Evolutionary conservation across 805 yeast species (phyloP), one percentile per base, ranked within the genome.

Genomic region (Kodamaea lidongshanica): DNA sequence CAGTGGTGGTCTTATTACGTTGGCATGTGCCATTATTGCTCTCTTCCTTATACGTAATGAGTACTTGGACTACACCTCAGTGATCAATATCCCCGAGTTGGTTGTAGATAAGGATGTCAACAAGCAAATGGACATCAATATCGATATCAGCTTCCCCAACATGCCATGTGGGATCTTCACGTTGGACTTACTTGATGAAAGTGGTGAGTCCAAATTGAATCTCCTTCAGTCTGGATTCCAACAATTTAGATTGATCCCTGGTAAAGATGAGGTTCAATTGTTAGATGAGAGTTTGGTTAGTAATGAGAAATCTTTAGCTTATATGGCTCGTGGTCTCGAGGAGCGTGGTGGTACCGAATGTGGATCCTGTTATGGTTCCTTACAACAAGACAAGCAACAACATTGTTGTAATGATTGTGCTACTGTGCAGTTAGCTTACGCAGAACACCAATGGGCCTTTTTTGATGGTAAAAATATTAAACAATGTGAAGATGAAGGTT

Each of bases 321-420:
- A 50, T 13, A 32, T 48, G 35, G 62, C 65, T 28, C 48, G 46
- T 23, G 65, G 64, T 3, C 44, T 56, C 32, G 34, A 41, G 3
- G 54, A 51, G 24, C 56, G 52, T 6, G 53, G 50, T 16, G 33
- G 39, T 11, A 51, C 67, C 19, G 73, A 76, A 48, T 87, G 96
- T 66, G 97, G 96, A 4, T 69, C 94, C 1, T 89, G 98, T 61
- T 88, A 85, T 52, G 96, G 96, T 1, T 80, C 95, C 2, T 53
- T 65, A 28, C 74, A 77, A 40, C 89, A 81, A 53, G 65, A 56
- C 25, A 53, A 61, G 12, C 66, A 73, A 38, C 60, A 63, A 37
- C 56, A 67, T 16, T 86, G 95, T 58, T 89, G 98, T 60, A 81
- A 86, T 52, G 72, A 81, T 16, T 89, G 98, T 65, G 81, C 72